A percentile compares a stretch with the other conserved stretches of the same genome.
Conservation (phyloP, 73 alveolate genomes). For the Durusdinium trenchii region DNA sequence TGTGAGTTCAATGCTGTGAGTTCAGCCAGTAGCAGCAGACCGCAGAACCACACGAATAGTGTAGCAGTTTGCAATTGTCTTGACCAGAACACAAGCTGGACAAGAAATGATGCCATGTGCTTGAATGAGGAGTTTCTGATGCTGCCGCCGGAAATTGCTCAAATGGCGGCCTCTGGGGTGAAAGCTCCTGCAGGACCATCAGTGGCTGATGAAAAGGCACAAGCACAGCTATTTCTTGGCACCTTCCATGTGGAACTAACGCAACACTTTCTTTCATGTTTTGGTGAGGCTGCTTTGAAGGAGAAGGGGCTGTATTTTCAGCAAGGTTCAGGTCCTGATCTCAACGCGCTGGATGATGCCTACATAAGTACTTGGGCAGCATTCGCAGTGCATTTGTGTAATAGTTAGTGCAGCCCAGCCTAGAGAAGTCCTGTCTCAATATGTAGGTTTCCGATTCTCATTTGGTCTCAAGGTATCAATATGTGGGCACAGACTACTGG, state of each 20-base stretch:
- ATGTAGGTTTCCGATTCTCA: background rate
- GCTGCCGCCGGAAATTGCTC: slow-evolving; percentile 36
- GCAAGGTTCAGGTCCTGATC: slow-evolving; percentile 53
- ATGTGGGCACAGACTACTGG: background rate
- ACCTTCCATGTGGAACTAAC: background rate
- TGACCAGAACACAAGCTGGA: background rate
- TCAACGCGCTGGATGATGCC: slow-evolving; percentile 27
- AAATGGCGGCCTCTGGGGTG: background rate
- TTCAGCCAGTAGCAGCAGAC: background rate
- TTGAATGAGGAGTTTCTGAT: background rate
- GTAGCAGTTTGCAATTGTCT: no score
- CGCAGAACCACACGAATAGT: no score
- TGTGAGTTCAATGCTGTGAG: background rate
- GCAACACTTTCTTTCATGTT: background rate
- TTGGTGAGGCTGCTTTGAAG: slow-evolving; percentile 25
- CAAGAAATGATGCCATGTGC: no score
- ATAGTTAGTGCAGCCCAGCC: background rate
- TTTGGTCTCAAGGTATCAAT: background rate
- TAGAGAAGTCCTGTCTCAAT: background rate
- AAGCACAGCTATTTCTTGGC: background rate
- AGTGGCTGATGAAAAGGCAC: slow-evolving; percentile 51
- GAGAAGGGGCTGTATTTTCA: slow-evolving; percentile 8
- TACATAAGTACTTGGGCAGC: background rate
- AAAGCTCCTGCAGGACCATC: background rate
- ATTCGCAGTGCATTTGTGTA: background rate